Evolutionary conservation across 371 early-diverging fungal genomes (phyloP), one percentile per base, ranked within the genome.

Genomic region (Rhizopus arrhizus): DNA sequence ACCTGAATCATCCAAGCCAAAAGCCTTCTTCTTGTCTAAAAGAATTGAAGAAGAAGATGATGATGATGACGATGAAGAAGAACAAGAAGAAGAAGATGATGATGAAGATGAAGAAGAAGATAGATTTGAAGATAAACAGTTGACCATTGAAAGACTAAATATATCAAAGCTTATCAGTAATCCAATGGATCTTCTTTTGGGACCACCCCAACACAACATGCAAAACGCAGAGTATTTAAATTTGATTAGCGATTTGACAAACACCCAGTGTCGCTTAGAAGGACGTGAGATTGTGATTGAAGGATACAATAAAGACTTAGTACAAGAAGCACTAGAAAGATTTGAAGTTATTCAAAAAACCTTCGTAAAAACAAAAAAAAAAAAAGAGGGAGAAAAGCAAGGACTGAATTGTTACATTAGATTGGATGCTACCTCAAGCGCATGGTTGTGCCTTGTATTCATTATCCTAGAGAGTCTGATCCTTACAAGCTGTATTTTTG

Each of bases 401-500:
- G 7, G 22, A 48, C 40, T 38, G 40, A 48, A 9, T 48, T 1
- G 7, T 48, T 29, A 29, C 2, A 10, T 28, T 65, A 81, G 73
- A 62, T 68, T 38, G 64, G 66, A 29, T 29, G 31, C 10, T 57
- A 63, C 3, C 36, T 32, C 1, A 59, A 60, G 8, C 48, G 49
- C 0, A 51, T 11, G 5, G 16, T 56, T n/a, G 42, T 69, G 3
- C 64, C 74, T 5, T 73, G 79, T 15, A 63, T 82, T 12, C 76
- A 77, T 64, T 75, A 79, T 45, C 77, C 78, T 5, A 48, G 53
- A 3, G 56, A 65, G 38, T 53, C 68, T 7, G 54, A 42, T 0
- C n/a, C 47, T 2, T 82, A 71, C 43, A 64, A 68, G 0, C 43
- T 82, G 0, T 70, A 64, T 40, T 82, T 74, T 49, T 65, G 70